Evolutionary conservation across 2,329 filamentous ascomycete species (phyloP).

Genomic region (Xylogone sp.): DNA sequence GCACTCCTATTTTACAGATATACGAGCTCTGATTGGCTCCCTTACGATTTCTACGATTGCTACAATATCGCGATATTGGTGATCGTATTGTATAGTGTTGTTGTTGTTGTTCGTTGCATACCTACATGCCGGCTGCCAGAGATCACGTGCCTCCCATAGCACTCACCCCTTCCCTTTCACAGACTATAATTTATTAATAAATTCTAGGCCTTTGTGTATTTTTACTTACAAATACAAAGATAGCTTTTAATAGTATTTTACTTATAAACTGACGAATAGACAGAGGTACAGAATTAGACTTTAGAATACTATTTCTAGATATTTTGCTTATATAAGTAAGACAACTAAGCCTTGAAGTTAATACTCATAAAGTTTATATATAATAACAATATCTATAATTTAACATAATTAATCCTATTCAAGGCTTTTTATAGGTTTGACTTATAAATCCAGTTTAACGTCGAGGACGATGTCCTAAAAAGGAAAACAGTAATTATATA

Average conservation of each 20-base stretch:
- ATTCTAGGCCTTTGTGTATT: not conserved
- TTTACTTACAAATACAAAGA: not conserved
- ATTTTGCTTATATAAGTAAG: conserved; percentile 2
- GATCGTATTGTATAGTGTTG: too few relatives aligned
- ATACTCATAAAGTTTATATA: conserved; percentile 1
- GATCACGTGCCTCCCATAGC: too few relatives aligned
- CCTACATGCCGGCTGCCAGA: too few relatives aligned
- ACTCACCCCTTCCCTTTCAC: too few relatives aligned
- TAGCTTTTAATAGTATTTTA: not conserved
- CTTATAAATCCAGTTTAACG: not conserved
- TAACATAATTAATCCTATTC: not conserved
- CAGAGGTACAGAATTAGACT: conserved; percentile 1
- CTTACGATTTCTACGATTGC: too few relatives aligned
- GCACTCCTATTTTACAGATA: too few relatives aligned
- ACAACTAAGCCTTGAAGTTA: conserved; percentile 1
- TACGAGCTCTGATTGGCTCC: too few relatives aligned
- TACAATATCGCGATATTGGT: too few relatives aligned
- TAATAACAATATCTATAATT: conserved; percentile 1
- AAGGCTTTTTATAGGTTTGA: not conserved
- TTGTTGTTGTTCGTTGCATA: too few relatives aligned
- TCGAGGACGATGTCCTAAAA: not conserved
- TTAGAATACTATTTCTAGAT: conserved; percentile 1
- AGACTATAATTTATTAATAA: conserved; percentile 1
- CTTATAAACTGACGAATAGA: conserved; percentile 2
- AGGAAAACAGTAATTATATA: not conserved